Conservation (phyloP, 2,329 filamentous ascomycete species). For the Venturia carpophila region DNA sequence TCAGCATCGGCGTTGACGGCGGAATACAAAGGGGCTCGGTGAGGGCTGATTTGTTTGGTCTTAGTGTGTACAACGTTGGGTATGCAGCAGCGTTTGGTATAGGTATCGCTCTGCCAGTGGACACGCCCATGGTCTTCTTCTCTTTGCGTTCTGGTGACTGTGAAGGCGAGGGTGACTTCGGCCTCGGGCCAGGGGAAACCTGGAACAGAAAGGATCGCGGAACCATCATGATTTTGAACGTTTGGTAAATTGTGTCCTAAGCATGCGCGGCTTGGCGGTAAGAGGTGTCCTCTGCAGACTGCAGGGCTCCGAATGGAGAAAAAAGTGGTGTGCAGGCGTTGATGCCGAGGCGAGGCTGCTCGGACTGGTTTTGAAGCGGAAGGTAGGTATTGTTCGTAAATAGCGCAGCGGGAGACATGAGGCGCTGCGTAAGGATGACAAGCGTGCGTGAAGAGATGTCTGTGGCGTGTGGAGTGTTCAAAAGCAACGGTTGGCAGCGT, state of each 20-base stretch:
- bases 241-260: background rate
- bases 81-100: background rate
- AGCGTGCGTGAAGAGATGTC: background rate
- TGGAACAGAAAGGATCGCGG: constrained; percentile 13
- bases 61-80: background rate
- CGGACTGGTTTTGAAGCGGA: background rate
- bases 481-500: background rate
- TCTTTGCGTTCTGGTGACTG: constrained; percentile 11
- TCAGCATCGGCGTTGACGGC: background rate
- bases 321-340: background rate
- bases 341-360: constrained; percentile 10
- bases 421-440: background rate
- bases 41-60: background rate
- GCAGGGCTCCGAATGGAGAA: background rate
- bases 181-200: background rate
- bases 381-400: background rate
- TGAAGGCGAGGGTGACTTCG: constrained; percentile 1
- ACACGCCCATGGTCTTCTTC: background rate
- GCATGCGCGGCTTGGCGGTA: constrained; percentile 3
- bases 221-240: constrained; percentile 6
- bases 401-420: constrained; percentile 6
- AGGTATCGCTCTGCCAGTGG: background rate
- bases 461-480: background rate
- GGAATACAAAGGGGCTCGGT: constrained; percentile 17
- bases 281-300: background rate